Base-by-base conservation (phyloP, 352 stramenopile species). In the Globisporangium carolinianum region DNA sequence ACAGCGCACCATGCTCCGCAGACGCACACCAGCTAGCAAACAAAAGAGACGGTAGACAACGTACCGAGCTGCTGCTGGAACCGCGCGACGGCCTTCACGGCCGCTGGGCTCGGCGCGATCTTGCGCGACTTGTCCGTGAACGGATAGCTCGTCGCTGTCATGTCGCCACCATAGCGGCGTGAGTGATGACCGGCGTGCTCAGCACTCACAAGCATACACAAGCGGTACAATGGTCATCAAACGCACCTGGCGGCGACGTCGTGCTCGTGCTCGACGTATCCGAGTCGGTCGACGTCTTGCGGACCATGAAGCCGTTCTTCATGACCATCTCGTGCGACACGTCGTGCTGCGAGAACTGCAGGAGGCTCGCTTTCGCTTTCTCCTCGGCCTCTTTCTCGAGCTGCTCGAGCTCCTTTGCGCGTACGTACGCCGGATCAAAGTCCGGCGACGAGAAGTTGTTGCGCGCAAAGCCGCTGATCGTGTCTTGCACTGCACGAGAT, bases 1-100 rank as follows among this genome's bases (percentile, higher is more conserved):
- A 15, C 7, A 10, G 32, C 2, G 32, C 10, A 10, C 7, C 7
- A 49, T 10, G 45, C 45, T 18, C 24, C 24, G 0, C 24, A 32
- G 24, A 32, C 24, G 24, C 24, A 32, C 24, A 32, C 24, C 24
- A 3, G 24, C 2, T 32, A 32, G 18, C 15, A 11, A 35, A 6
- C 4, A 35, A 43, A 18, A 14, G 32, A 46, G 48, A 6, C 18
- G 32, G 24, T 32, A 32, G 24, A 32, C 24, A 32, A 32, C 24
- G 24, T 61, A 87, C 74, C 76, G 35, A 88, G 75, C 37, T 86
- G 73, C 42, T 74, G 71, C 60, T 85, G 74, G 47, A 88, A 86
- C 43, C 67, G 71, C 0, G 73, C 76, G 3, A 88, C 60, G 3
- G 78, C 78, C 47, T 80, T 72, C 8, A 77, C 35, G 15, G 74